Evolutionary conservation across 164 flowering plant genomes (phyloP).

Genomic region (Warburgia ugandensis): DNA sequence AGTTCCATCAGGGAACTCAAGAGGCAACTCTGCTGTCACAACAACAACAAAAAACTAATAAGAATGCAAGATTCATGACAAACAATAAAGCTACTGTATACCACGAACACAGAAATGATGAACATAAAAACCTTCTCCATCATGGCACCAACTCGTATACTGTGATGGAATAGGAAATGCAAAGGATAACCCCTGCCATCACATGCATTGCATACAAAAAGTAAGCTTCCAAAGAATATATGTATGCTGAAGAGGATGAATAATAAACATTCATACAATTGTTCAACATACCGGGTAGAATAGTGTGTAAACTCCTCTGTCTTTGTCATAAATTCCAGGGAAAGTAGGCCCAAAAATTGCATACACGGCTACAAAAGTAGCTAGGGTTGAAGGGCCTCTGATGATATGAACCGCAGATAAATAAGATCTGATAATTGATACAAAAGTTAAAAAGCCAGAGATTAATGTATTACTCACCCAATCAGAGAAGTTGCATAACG

Average conservation of each 20-base stretch:
- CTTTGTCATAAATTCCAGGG: constrained; percentile 90
- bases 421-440: background rate
- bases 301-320: constrained; percentile 81
- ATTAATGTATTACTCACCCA: constrained; percentile 47
- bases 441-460: constrained; percentile 1
- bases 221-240: background rate
- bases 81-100: too few species aligned
- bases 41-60: constrained; percentile 7
- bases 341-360: constrained; percentile 95
- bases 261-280: background rate
- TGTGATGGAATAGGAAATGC: constrained; percentile 93
- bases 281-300: constrained; percentile 67
- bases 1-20: constrained; percentile 98
- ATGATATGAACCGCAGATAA: constrained; percentile 11
- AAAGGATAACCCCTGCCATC: constrained; percentile 75
- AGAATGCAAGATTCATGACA: background rate
- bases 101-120: background rate
- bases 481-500: constrained; percentile 86
- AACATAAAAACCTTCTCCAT: constrained; percentile 60
- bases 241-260: background rate
- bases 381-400: constrained; percentile 88
- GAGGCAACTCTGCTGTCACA: constrained; percentile 75
- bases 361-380: constrained; percentile 96
- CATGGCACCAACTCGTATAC: constrained; percentile 73
- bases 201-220: background rate